phyloP scores from a whole-genome alignment of 805 yeast genomes.

The Wickerhamiella allomyrinae region DNA sequence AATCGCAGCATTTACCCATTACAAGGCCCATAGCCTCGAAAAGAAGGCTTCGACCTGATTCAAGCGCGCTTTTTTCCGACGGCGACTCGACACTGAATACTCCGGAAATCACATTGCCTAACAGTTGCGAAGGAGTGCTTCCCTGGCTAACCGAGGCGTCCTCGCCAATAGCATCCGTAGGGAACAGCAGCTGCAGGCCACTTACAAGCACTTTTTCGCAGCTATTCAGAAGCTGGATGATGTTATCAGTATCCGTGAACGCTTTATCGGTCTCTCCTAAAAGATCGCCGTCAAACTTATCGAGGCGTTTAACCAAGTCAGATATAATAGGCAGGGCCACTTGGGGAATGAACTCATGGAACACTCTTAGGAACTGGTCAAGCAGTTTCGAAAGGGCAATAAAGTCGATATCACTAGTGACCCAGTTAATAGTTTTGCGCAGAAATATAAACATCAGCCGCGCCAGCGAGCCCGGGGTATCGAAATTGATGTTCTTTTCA shows the following conservation, averaged over 20 bases:
- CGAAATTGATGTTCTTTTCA: constrained; percentile 5
- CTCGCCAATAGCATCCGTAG: constrained; percentile 2
- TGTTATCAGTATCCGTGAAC: constrained; percentile 2
- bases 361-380: constrained; percentile 36
- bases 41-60: constrained; percentile 29
- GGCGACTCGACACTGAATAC: constrained; percentile 63
- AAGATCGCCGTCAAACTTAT: constrained; percentile 1
- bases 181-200: constrained; percentile 6
- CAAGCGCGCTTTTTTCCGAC: constrained; percentile 34
- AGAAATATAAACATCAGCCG: constrained; percentile 15
- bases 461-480: constrained; percentile 8
- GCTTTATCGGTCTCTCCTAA: too few relatives aligned
- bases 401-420: constrained; percentile 35
- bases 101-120: constrained; percentile 44
- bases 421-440: constrained; percentile 29
- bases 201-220: constrained; percentile 5
- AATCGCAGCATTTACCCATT: constrained; percentile 12
- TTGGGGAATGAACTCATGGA: constrained; percentile 39
- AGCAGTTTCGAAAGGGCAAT: constrained; percentile 39
- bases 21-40: constrained; percentile 11
- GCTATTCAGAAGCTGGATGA: constrained; percentile 3
- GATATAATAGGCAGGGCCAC: constrained; percentile 34
- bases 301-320: constrained; percentile 2
- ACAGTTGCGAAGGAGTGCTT: constrained; percentile 30
- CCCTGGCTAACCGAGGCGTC: background rate